These are phyloP conservation scores for Fusarium bactridioides DNA, from an alignment of 2,329 filamentous ascomycete genomes.

Conservation along the genomic window DNA sequence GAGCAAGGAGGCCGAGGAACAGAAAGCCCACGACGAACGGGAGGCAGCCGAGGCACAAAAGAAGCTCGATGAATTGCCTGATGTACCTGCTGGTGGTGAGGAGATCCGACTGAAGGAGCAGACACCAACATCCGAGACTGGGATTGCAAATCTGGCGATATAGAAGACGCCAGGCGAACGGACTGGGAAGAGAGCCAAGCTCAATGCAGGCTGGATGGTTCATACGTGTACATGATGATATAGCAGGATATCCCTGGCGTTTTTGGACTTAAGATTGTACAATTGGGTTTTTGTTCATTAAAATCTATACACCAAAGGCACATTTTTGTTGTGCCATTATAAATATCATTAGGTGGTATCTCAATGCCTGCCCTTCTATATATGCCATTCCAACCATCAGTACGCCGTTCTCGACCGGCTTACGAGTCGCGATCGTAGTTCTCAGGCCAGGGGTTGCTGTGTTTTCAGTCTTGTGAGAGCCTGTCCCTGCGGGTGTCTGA, in stretches of 20 bases:
- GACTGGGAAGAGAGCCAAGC: constrained; percentile 42
- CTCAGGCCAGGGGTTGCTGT: neutral
- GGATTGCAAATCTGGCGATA: constrained; percentile 46
- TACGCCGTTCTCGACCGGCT: neutral
- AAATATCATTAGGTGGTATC: constrained; percentile 20
- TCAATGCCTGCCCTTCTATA: constrained; percentile 17
- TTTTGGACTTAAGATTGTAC: constrained; percentile 19
- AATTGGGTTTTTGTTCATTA: constrained; percentile 26
- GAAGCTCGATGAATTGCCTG: constrained; percentile 61
- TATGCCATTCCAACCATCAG: neutral
- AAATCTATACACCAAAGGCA: constrained; percentile 18
- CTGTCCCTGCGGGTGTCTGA: neutral
- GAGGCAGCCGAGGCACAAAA: constrained; percentile 58
- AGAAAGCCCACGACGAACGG: constrained; percentile 53
- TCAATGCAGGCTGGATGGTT: constrained; percentile 1
- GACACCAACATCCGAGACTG: constrained; percentile 50
- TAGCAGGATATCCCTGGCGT: constrained; percentile 31
- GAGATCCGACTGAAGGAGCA: constrained; percentile 43
- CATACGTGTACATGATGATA: constrained; percentile 28
- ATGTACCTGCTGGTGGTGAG: constrained; percentile 48
- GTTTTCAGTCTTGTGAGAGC: neutral
- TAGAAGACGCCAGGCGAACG: constrained; percentile 19
- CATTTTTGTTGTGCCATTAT: constrained; percentile 1
- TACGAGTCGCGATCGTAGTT: neutral
- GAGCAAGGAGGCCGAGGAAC: constrained; percentile 50